Evolutionary conservation across 2,329 filamentous ascomycete species (phyloP).

Genomic region (Amylocarpus encephaloides): DNA sequence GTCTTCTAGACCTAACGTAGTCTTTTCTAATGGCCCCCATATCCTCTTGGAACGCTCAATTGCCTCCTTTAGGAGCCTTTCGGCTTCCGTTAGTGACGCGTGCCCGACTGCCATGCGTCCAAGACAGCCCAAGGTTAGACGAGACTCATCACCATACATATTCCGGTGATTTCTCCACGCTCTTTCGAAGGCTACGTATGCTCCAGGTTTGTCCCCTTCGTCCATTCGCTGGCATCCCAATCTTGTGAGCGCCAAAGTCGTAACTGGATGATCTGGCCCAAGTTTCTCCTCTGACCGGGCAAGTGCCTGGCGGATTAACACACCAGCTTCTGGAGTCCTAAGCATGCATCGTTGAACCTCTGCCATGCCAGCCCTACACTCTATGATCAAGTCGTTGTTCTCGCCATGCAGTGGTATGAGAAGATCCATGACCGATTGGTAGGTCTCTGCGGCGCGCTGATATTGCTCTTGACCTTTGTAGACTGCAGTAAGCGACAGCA

Average conservation of each 20-base stretch:
- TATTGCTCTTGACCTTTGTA: background rate
- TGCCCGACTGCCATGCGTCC: background rate
- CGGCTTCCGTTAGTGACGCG: background rate
- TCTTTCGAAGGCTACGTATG: background rate
- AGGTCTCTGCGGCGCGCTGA: background rate
- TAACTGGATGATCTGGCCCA: background rate
- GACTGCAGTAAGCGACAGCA: background rate
- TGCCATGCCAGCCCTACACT: background rate
- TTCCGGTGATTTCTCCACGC: background rate
- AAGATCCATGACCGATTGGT: background rate
- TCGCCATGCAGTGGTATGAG: background rate
- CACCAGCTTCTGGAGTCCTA: background rate
- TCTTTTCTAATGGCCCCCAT: too few species aligned
- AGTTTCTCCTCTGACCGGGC: background rate
- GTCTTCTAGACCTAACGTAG: background rate
- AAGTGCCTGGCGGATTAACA: too few species aligned
- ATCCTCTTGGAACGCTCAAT: background rate
- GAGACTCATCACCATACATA: background rate
- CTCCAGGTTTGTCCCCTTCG: background rate
- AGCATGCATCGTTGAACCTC: background rate
- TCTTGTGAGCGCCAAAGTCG: background rate
- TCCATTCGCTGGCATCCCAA: background rate
- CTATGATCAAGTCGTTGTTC: background rate
- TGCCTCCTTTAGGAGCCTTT: background rate
- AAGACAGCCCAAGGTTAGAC: background rate